These are phyloP conservation scores for Psophocarpus tetragonolobus DNA, from an alignment of 306 rosid species.

Conservation along the genomic window DNA sequence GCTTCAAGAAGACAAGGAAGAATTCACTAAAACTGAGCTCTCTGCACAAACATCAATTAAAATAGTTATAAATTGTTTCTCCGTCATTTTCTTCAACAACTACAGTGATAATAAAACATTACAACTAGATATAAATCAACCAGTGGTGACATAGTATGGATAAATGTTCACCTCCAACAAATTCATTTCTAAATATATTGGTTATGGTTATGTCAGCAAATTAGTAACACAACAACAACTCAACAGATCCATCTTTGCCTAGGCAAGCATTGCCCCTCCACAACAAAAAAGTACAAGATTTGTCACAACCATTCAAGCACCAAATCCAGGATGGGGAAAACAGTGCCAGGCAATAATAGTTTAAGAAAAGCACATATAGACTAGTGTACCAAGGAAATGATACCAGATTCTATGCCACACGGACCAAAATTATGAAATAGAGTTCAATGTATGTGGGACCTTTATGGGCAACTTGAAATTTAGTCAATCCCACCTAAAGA, in stretches of 20 bases:
- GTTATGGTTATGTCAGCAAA: neutral
- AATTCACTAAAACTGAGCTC: conserved; percentile 12
- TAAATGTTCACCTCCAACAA: neutral
- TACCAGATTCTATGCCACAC: neutral
- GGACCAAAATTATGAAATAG: conserved; percentile 17
- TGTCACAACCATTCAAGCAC: neutral
- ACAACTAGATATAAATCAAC: neutral
- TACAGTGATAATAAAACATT: neutral
- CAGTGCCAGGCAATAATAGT: neutral
- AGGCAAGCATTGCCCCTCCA: neutral
- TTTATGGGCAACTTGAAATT: conserved; percentile 60
- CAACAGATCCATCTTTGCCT: neutral
- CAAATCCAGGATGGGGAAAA: neutral
- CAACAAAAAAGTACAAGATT: neutral
- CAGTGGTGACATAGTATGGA: neutral
- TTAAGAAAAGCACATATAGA: neutral
- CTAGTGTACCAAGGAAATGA: neutral
- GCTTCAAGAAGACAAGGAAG: neutral
- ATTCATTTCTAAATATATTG: neutral
- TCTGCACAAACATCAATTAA: neutral
- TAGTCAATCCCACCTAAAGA: conserved; percentile 71
- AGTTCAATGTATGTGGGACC: conserved; percentile 50
- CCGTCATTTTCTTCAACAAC: neutral
- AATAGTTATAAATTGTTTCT: neutral
- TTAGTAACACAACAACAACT: neutral